Percentiles rank a stretch among this genome's conserved stretches.
phyloP scores from a whole-genome alignment of 441 rosid species.

The Pelargonium citronellum region DNA sequence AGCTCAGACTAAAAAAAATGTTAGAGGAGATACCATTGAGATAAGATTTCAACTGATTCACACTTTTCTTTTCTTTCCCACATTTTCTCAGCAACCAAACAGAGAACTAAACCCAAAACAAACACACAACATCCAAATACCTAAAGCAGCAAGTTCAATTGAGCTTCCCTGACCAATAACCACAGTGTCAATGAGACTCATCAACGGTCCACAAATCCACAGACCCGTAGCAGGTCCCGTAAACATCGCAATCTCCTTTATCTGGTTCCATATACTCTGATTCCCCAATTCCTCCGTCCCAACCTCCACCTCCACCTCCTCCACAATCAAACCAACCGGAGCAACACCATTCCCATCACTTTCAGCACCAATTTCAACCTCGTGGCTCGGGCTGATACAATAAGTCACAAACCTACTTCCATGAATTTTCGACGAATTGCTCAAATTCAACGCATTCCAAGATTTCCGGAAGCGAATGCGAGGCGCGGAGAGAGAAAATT shows the following conservation, averaged over 20 bases:
- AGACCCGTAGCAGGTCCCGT: conserved; percentile 15
- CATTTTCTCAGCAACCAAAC: neutral
- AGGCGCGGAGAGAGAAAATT: neutral
- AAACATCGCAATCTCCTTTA: conserved; percentile 10
- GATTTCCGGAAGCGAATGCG: conserved; percentile 7
- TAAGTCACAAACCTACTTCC: neutral
- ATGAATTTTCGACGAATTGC: neutral
- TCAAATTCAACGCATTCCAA: neutral
- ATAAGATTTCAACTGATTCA: too few relatives aligned
- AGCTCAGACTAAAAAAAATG: too few relatives aligned
- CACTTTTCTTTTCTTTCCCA: neutral
- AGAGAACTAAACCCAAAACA: neutral
- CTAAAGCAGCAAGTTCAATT: neutral
- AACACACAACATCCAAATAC: neutral
- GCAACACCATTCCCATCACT: neutral
- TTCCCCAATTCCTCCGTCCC: neutral
- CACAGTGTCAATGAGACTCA: conserved; percentile 16
- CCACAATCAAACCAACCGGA: neutral
- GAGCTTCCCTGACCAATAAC: conserved; percentile 16
- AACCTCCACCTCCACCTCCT: neutral
- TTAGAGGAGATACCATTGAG: too few relatives aligned
- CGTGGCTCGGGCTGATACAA: neutral
- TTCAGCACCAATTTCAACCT: neutral
- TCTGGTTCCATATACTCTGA: conserved; percentile 8
- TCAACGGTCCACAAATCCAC: conserved; percentile 16